phyloP scores from a whole-genome alignment of 495 filamentous ascomycete species.

The Xanthoparmelia taractica region DNA sequence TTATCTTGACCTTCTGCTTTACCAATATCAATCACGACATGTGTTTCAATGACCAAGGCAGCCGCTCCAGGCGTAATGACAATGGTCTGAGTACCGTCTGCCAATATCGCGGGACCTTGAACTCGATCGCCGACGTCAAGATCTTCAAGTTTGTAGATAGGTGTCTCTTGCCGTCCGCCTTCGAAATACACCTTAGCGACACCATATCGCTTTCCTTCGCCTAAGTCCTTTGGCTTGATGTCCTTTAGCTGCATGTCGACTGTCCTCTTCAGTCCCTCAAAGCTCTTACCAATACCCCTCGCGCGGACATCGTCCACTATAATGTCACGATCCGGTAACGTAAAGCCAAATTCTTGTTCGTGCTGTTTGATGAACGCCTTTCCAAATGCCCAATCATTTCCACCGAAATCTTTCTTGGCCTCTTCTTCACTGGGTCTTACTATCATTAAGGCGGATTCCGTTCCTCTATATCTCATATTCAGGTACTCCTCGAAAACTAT shows the following conservation, averaged over 20 bases:
- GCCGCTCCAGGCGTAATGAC: slow-evolving; percentile 77
- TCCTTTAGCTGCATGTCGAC: slow-evolving; percentile 71
- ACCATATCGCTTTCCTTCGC: slow-evolving; percentile 29
- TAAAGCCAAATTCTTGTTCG: slow-evolving; percentile 92
- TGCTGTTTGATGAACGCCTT: slow-evolving; percentile 80
- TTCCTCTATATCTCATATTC: slow-evolving; percentile 83
- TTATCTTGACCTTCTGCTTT: slow-evolving; percentile 48
- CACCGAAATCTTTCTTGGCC: slow-evolving; percentile 47
- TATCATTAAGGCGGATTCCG: slow-evolving; percentile 82
- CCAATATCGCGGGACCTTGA: slow-evolving; percentile 80
- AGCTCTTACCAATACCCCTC: slow-evolving; percentile 80
- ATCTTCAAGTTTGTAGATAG: slow-evolving; percentile 77
- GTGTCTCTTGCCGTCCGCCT: slow-evolving; percentile 66
- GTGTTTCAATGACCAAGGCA: slow-evolving; percentile 64
- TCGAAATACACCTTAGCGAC: slow-evolving; percentile 47
- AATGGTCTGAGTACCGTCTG: slow-evolving; percentile 93
- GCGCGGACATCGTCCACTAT: slow-evolving; percentile 90
- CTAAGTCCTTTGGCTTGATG: slow-evolving; percentile 38
- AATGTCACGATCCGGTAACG: slow-evolving; percentile 78
- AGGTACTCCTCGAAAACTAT: slow-evolving; percentile 83
- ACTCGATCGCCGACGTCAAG: slow-evolving; percentile 69
- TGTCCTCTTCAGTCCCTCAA: slow-evolving; percentile 66
- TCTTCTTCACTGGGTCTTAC: slow-evolving; percentile 53
- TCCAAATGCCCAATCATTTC: slow-evolving; percentile 69
- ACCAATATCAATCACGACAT: slow-evolving; percentile 54